Evolutionary conservation across 441 rosid species (phyloP).

Genomic region (Lepidium campestre): DNA sequence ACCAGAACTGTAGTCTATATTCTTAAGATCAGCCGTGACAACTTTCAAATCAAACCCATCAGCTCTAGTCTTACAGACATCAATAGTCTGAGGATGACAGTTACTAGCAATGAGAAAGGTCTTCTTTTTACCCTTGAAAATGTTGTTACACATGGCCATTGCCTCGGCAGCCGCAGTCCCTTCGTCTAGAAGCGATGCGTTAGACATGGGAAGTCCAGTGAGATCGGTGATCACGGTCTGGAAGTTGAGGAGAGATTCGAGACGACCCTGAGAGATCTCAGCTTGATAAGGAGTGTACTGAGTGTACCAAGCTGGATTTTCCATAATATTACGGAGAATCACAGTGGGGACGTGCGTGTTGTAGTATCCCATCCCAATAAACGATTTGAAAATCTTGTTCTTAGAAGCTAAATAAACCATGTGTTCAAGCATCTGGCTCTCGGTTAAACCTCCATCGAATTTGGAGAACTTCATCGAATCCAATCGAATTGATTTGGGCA

Average conservation of each 20-base stretch:
- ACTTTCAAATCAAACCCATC: constrained; percentile 80
- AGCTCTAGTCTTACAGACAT: constrained; percentile 88
- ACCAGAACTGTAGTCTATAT: constrained; percentile 70
- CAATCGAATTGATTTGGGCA: constrained; percentile 80
- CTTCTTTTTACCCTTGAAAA: constrained; percentile 84
- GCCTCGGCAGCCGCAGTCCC: constrained; percentile 99
- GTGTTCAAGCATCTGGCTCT: constrained; percentile 79
- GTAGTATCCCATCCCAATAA: constrained; percentile 92
- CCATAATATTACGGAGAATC: constrained; percentile 86
- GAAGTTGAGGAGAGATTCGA: constrained; percentile 84
- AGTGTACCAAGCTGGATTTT: constrained; percentile 98
- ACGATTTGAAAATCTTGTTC: constrained; percentile 81
- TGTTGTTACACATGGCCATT: constrained; percentile 96
- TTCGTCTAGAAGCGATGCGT: constrained; percentile 91
- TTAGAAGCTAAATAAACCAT: constrained; percentile 71
- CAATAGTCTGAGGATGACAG: constrained; percentile 92
- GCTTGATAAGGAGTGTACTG: constrained; percentile 98
- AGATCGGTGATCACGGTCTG: constrained; percentile 88
- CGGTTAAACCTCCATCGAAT: constrained; percentile 87
- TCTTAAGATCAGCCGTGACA: constrained; percentile 61
- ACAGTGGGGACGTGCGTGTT: constrained; percentile 84
- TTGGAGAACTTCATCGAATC: constrained; percentile 80
- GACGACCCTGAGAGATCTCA: constrained; percentile 90
- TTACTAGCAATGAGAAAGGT: constrained; percentile 78
- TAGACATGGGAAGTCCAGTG: constrained; percentile 88